These are phyloP conservation scores for Diaporthe vaccinii DNA, from an alignment of 2,329 filamentous ascomycete species.

Conservation along the genomic window DNA sequence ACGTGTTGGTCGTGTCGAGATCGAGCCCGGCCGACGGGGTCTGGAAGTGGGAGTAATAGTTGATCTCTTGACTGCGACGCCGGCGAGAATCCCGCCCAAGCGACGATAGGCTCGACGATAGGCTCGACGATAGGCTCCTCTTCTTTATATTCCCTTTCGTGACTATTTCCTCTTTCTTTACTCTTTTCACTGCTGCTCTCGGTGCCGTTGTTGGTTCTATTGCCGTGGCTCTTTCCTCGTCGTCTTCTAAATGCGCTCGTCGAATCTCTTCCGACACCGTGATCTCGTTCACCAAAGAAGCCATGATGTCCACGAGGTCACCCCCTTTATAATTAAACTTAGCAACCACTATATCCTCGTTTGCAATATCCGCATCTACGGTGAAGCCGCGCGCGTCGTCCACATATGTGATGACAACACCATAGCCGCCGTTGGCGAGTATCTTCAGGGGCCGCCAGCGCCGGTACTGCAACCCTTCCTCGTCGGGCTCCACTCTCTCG, in stretches of 20 bases:
- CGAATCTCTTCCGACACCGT: background rate
- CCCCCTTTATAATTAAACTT: background rate
- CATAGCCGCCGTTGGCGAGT: slow-evolving; percentile 15
- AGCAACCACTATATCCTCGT: background rate
- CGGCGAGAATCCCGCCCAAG: background rate
- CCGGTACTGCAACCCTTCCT: background rate
- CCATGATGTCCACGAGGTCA: background rate
- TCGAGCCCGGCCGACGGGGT: background rate
- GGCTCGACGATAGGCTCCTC: background rate
- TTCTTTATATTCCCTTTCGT: background rate
- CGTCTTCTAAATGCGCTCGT: background rate
- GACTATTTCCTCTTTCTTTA: background rate
- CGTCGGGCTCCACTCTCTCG: background rate
- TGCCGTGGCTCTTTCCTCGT: too few relatives aligned
- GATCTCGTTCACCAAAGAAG: background rate
- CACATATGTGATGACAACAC: slow-evolving; percentile 9
- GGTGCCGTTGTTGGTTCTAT: background rate
- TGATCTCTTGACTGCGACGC: background rate
- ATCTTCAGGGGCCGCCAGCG: slow-evolving; percentile 13
- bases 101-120: background rate
- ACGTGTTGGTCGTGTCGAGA: background rate
- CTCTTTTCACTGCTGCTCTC: background rate
- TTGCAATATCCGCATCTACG: background rate
- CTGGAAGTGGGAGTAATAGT: background rate
- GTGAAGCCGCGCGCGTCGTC: background rate